Base-by-base conservation (phyloP, 2,329 filamentous ascomycete genomes). In the Harringtonia lauricola region DNA sequence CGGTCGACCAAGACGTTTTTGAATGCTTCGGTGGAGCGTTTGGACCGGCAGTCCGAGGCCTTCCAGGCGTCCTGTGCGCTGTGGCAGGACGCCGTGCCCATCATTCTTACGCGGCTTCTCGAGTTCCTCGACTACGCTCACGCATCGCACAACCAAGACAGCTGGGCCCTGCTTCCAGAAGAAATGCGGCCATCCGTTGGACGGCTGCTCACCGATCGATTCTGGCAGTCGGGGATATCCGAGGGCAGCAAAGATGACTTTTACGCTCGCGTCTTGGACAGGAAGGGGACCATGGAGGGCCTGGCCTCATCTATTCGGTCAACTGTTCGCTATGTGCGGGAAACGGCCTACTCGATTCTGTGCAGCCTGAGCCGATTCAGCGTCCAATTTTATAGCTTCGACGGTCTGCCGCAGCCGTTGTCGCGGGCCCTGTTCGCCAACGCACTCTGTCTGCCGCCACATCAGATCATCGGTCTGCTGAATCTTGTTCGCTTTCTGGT, bases 171-270 rank as follows among this genome's bases (percentile, higher is more conserved):
- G 28, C 65, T 95, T 15, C 82, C 88, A 2, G 60, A 68, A 12
- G 86, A 94, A 35, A 82, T 94, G 70, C 81, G 81, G 46, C 66
- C 73, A 6, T 78, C 94, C 42, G 84, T 96, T 33, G 76, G 79
- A 36, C 77, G 86, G 19, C 87, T 96, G 18, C 67, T 98, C 19
- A 94, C 88, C 14, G 92, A 98, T 62, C 76, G 92, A 21, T 98
- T 98, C 60, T 98, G 92, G 92, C 92, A 98, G 67, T 87, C 89
- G 8, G 92, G 92, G 10, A 98, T 98, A 41, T 96, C 92, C 0
- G 85, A 83, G 49, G 92, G 94, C 22, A 96, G 86, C 54, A 88
- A 92, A 59, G 92, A 96, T 49, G 90, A 96, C 46, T 98, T 98
- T 59, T 96, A 95, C 61, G 85, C 87, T 28, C 79, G 86, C 34